These are phyloP conservation scores for Teratosphaeriaceae sp. DNA, from an alignment of 2,329 filamentous ascomycete species.

Conservation along the genomic window DNA sequence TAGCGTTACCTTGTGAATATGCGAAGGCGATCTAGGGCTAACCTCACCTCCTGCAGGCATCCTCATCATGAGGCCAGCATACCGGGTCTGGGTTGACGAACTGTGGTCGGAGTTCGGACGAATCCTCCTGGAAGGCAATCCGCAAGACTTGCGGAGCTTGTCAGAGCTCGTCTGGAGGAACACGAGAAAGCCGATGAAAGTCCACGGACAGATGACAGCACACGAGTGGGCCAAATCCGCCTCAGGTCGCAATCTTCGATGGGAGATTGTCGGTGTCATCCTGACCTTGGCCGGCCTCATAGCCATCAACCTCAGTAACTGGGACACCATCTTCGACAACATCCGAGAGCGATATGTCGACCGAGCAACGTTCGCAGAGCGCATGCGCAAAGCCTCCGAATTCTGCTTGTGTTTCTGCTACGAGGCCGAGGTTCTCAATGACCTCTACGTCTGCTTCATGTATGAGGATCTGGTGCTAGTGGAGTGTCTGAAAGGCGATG, in stretches of 20 bases:
- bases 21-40: too few relatives aligned
- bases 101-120: slow-evolving; percentile 29
- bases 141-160: slow-evolving; percentile 29
- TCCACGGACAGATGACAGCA: slow-evolving; percentile 32
- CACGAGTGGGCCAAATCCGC: slow-evolving; percentile 32
- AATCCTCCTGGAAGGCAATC: slow-evolving; percentile 23
- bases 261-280: slow-evolving; percentile 39
- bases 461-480: slow-evolving; percentile 28
- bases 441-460: slow-evolving; percentile 28
- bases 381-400: slow-evolving; percentile 28
- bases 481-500: slow-evolving; percentile 23
- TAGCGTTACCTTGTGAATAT: too few relatives aligned
- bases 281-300: slow-evolving; percentile 33
- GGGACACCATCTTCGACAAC: slow-evolving; percentile 31
- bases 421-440: slow-evolving; percentile 29
- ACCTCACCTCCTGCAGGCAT: slow-evolving; percentile 5
- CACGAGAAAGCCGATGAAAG: slow-evolving; percentile 30
- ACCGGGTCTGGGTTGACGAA: slow-evolving; percentile 28
- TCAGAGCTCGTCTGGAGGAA: slow-evolving; percentile 39
- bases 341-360: slow-evolving; percentile 44
- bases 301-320: slow-evolving; percentile 27
- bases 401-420: slow-evolving; percentile 30
- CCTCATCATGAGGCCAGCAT: slow-evolving; percentile 27
- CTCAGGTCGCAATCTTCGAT: slow-evolving; percentile 35
- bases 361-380: slow-evolving; percentile 43